A percentile compares a stretch with the other conserved stretches of the same genome.
Conservation (phyloP, 371 early-diverging fungal genomes). For the Zopfochytrium polystomum region DNA sequence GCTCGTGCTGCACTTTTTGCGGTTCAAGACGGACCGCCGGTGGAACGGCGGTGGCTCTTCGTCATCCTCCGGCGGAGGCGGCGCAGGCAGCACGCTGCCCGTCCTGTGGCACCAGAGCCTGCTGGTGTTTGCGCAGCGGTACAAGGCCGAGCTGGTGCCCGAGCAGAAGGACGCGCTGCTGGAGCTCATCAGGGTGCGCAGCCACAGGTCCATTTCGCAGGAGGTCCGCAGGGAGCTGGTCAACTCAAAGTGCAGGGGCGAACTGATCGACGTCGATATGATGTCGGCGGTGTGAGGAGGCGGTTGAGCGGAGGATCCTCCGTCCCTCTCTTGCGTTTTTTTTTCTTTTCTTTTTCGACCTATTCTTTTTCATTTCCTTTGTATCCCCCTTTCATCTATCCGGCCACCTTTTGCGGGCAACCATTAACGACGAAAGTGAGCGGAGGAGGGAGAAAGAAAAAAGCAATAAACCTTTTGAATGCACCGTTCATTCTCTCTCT, state of each 20-base stretch:
- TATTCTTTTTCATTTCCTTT: too few relatives aligned
- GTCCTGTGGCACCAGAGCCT: slow-evolving; percentile 97
- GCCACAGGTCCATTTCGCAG: slow-evolving; percentile 79
- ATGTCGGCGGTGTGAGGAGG: slow-evolving; percentile 16
- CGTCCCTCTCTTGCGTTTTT: too few relatives aligned
- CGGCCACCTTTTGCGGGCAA: too few relatives aligned
- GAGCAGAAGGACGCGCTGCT: slow-evolving; percentile 91
- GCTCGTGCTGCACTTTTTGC: slow-evolving; percentile 88
- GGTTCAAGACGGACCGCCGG: slow-evolving; percentile 78
- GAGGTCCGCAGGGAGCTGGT: slow-evolving; percentile 86
- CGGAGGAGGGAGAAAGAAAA: too few relatives aligned
- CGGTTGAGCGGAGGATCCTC: too few relatives aligned
- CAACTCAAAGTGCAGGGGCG: slow-evolving; percentile 35
- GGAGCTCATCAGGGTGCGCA: slow-evolving; percentile 72
- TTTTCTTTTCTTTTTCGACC: too few relatives aligned
- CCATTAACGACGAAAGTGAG: too few relatives aligned
- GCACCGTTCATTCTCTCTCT: too few relatives aligned
- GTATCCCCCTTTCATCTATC: too few relatives aligned
- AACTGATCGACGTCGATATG: slow-evolving; percentile 25
- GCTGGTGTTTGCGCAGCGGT: slow-evolving; percentile 92
- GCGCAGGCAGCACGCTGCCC: slow-evolving; percentile 63
- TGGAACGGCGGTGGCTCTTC: too few relatives aligned
- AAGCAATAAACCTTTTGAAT: too few relatives aligned
- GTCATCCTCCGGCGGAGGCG: not conserved
- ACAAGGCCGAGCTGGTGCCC: slow-evolving; percentile 89